A percentile compares a stretch with the other conserved stretches of the same genome.
These are phyloP conservation scores for Schizochytrium sp. DNA, from an alignment of 108 stramenopile species.

Conservation along the genomic window DNA sequence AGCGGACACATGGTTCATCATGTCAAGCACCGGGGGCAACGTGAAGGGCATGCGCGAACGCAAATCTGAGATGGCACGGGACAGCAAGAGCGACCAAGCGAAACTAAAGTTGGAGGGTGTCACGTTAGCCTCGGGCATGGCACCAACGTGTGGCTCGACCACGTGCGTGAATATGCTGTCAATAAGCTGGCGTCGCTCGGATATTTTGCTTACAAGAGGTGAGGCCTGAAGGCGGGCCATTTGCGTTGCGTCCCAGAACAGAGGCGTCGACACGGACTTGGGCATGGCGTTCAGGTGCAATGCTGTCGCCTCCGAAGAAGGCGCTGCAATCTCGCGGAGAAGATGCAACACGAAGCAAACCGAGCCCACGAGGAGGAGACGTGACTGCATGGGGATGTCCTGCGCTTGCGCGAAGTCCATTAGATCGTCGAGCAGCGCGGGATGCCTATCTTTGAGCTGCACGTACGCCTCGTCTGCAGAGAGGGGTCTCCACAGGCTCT, in stretches of 20 bases:
- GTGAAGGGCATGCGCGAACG: not conserved
- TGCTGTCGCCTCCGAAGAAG: not conserved
- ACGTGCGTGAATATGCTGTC: not conserved
- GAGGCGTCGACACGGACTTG: not conserved
- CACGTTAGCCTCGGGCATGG: not conserved
- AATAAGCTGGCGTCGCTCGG: not conserved
- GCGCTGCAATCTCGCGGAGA: not conserved
- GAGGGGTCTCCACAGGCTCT: not conserved
- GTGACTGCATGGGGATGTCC: not conserved
- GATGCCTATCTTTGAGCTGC: not conserved
- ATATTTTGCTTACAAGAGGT: not conserved
- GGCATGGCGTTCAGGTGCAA: not conserved
- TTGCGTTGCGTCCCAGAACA: not conserved
- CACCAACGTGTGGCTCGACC: not conserved
- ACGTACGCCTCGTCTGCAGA: not conserved
- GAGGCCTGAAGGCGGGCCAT: not conserved
- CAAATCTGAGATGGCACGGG: not conserved
- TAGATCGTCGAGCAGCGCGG: not conserved
- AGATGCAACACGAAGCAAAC: not conserved
- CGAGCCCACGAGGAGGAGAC: not conserved
- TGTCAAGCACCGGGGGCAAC: not conserved
- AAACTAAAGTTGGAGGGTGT: slow-evolving; percentile 1
- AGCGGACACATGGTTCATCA: not conserved
- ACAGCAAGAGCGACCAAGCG: not conserved
- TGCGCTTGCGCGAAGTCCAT: not conserved